Percentiles rank a stretch among this genome's conserved stretches.
These are phyloP conservation scores for Pestalotiopsis sp. DNA, from an alignment of 2,329 filamentous ascomycete species.

Conservation along the genomic window DNA sequence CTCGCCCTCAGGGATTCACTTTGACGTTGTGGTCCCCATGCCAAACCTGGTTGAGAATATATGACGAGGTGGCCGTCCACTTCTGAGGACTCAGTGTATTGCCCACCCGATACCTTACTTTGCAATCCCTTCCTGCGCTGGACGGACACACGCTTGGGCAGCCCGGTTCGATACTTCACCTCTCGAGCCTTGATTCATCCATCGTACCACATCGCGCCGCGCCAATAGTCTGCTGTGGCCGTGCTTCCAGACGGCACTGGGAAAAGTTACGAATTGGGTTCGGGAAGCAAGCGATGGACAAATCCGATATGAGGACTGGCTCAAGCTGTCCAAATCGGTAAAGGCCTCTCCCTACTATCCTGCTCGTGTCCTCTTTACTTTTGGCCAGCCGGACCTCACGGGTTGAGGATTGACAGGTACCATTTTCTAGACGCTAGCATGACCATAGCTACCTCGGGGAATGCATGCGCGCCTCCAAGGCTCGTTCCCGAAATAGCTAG, in stretches of 20 bases:
- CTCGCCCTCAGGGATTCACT: background rate
- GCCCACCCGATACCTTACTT: background rate
- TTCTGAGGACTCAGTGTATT: background rate
- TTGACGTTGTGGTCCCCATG: background rate
- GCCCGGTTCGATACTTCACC: background rate
- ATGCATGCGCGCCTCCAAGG: background rate
- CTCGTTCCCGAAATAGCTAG: conserved; percentile 24
- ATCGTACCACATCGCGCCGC: background rate
- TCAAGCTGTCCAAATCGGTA: background rate
- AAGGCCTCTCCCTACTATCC: background rate
- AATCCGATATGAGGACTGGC: background rate
- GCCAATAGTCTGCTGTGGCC: background rate
- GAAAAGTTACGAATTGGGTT: conserved; percentile 4
- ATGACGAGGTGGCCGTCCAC: background rate
- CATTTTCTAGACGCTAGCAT: background rate
- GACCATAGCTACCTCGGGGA: background rate
- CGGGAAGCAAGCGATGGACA: background rate
- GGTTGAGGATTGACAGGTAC: background rate
- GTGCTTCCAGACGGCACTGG: background rate
- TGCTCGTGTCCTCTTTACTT: background rate
- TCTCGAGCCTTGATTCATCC: background rate
- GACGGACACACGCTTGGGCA: background rate
- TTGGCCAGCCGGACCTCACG: background rate
- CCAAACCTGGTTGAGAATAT: background rate
- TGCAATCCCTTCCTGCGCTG: background rate